Evolutionary conservation across 1,139 yeast genomes (phyloP), one percentile per base, ranked within the genome.

Genomic region (Kodamaea plutei): DNA sequence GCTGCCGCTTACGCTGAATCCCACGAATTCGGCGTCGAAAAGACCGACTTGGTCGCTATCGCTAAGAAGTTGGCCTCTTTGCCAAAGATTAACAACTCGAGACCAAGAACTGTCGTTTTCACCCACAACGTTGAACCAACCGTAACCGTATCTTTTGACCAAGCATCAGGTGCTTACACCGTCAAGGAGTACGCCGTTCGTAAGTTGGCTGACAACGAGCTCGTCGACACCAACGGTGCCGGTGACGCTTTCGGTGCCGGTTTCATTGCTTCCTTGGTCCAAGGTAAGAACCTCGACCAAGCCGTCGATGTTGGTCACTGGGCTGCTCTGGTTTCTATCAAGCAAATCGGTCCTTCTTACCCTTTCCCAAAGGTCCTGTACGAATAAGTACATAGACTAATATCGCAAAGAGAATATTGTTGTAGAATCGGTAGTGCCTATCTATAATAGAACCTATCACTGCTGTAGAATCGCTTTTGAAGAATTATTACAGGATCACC

Each of bases 231-330:
- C 56, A 91, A 91, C 65, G 98, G 98, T 69, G 98, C 98, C 28
- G 99, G 98, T 60, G 99, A 91, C 58, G 97, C 98, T 15, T 91
- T 91, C 56, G 98, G 97, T 38, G 95, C 95, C 54, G 99, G 98
- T 36, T 91, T 91, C 61, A 64, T 89, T 47, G 96, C 96, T 39
- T 93, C 89, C 39, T 66, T 89, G 46, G 94, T 85, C 35, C 68
- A 81, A 62, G 88, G 82, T 45, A 77, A 83, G 61, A 47, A 73
- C 20, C 56, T 88, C 37, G 66, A 69, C 28, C 66, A 74, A 31
- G 66, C 84, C 38, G 71, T 91, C 43, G 87, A 83, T 49, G 76
- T 81, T 61, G 99, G 98, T 46, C 97, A 89, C 67, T 89, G 97
- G 97, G 79, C 94, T 46, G 99, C 98, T 40, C 73, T 87, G 43